Percentiles rank a stretch among this genome's conserved stretches.
Conservation (phyloP, 2,329 filamentous ascomycete species). For the Colletotrichum eremochloae region DNA sequence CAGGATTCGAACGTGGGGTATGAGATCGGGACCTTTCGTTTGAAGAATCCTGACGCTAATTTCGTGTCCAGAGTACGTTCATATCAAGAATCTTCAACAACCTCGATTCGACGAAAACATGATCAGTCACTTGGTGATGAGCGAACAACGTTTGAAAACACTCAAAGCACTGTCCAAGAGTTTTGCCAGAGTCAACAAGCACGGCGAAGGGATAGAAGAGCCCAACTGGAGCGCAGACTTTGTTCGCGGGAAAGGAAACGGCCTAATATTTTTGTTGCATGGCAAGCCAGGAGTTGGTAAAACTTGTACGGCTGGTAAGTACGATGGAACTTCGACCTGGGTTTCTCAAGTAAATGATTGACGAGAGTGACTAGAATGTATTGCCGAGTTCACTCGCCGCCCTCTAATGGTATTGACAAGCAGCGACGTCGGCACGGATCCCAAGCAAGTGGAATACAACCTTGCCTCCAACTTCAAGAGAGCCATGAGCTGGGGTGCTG, state of each 20-base stretch:
- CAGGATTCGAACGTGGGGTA: conserved; percentile 42
- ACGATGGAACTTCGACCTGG: no score
- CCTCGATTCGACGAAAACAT: conserved; percentile 43
- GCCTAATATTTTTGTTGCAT: conserved; percentile 28
- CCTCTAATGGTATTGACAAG: conserved; percentile 50
- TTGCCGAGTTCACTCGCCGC: conserved; percentile 49
- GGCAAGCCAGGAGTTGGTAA: conserved; percentile 39
- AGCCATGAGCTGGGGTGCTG: conserved; percentile 47
- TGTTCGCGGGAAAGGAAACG: conserved; percentile 29
- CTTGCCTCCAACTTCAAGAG: conserved; percentile 41
- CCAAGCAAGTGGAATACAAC: conserved; percentile 38
- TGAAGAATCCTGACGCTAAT: conserved; percentile 43
- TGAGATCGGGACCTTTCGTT: conserved; percentile 41
- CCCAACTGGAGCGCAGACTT: conserved; percentile 37
- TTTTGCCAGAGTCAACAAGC: conserved; percentile 44
- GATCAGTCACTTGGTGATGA: conserved; percentile 49
- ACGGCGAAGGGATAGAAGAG: conserved; percentile 33
- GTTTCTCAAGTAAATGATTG: not conserved
- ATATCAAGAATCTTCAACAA: conserved; percentile 22
- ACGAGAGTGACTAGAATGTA: conserved; percentile 48
- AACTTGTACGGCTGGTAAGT: conserved; percentile 37
- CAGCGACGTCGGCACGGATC: conserved; percentile 46
- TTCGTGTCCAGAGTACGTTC: conserved; percentile 4
- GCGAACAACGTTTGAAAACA: conserved; percentile 43
- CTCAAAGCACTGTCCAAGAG: conserved; percentile 49